Evolutionary conservation across 1,284 basidiomycete species (phyloP), one percentile per base, ranked within the genome.

Genomic region (Schizophyllum commune): DNA sequence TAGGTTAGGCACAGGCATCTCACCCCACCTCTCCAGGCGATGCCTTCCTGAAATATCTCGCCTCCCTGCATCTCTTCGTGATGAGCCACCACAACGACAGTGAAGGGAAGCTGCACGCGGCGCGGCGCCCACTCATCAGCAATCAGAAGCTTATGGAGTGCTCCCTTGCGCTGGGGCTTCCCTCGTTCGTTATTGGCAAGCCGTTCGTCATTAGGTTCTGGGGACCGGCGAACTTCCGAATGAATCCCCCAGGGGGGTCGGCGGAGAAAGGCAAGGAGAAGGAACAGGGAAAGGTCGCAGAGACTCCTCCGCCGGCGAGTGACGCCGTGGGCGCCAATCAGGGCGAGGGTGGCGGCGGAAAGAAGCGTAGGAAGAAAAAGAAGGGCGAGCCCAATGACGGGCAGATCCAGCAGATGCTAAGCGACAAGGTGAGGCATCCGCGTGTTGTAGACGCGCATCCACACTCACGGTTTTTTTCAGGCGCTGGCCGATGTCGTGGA

Each of bases 401-500:
- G 9, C 39, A 17, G 61, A 68, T 71, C 61, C 73, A 75, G 15
- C 86, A 89, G 61, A 83, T 81, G 78, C 70, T 92, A 13, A 88
- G 88, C 57, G 90, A 91, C 72, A 92, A 92, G 83, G 91, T 88
- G 65, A 47, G 39, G 39, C 13, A 11, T 13, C 21, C 32, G 27
- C 22, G 7, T 39, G 39, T 47, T 8, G 2, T 47, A 17, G 39
- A 17, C 13, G 17, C 39, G 17, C 17, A 13, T 3, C 39, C 39
- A 13, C 9, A 17, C 17, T 47, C 9, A 47, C 39, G 27, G 27
- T 60, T 19, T 27, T 57, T 62, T 22, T 15, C 65, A 92, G 90
- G 83, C 83, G n/a, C 77, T 92, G 39, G 90, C 91, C 57, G 91
- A 93, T 72, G 88, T 91, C 55, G 82, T 83, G 15, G 92, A 94